Evolutionary conservation across 208 protist genomes (phyloP), one percentile per base, ranked within the genome.

Genomic region (Novymonas esmeraldas): DNA sequence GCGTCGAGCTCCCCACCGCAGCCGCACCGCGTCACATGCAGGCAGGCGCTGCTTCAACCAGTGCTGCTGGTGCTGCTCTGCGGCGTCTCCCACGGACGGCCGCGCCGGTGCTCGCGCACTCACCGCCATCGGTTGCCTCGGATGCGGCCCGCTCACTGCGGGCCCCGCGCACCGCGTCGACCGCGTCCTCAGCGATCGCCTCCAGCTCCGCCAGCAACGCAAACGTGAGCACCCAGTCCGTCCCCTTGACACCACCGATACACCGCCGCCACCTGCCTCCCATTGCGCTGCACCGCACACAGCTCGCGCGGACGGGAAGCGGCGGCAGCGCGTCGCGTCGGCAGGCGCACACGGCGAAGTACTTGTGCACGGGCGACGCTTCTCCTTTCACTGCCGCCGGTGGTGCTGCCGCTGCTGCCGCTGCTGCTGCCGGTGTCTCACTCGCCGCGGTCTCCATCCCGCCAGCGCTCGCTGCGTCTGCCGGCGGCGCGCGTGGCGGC

Each of bases 261-360:
- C 7, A 4, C 28, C 34, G 44, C 2, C 58, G 51, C 26, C 7
- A 6, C 2, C 44, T 52, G 38, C 44, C 59, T 13, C 33, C 44
- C 16, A 6, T 44, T 5, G 52, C 69, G 16, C 49, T 41, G n/a
- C 69, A 58, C 45, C 61, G 54, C 22, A 45, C 48, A 2, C 48
- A 54, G 33, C 44, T 75, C n/a, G 42, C 69, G 2, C 61, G 60
- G 7, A 75, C 69, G 3, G 69, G 69, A 45, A 75, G 69, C 54
- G 45, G 69, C 5, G 34, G n/a, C 18, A 31, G 20, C 9, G 42
- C 24, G 0, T 52, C 49, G 2, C 34, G 16, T 26, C 50, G 18
- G 41, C 57, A 34, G 29, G 20, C 36, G 34, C 9, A 26, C 22
- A 6, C 9, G 13, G 11, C 59, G 18, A 54, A 6, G 28, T 18